Evolutionary conservation across 805 yeast species (phyloP), one percentile per base, ranked within the genome.

Genomic region (Millerozyma miso): DNA sequence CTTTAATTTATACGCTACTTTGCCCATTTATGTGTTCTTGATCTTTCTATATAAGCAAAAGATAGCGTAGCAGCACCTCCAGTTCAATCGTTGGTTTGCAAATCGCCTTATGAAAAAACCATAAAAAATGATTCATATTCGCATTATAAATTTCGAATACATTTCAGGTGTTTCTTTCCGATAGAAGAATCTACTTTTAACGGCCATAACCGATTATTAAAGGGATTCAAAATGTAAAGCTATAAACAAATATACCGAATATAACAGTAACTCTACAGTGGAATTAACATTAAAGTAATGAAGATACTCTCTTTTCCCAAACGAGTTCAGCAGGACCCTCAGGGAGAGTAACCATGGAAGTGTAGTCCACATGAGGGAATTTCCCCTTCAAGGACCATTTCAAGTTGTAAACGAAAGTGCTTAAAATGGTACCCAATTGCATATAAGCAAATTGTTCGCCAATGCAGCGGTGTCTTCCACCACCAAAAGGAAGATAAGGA

Each of bases 401-500:
- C 61, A 86, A 68, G 47, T 84, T 81, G 65, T 83, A 85, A 29
- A 91, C 76, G 61, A 74, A 86, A 14, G 88, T 79, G 32, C 87
- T 68, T 59, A 93, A 71, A 47, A 93, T 74, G 39, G 93, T 82
- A 39, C 96, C 96, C 51, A 93, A 77, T 74, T 93, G 99, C 52
- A 84, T 81, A 65, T 83, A 88, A 19, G 99, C 99, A 70, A 93
- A 93, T 63, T 91, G 98, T 69, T 93, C 99, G 62, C 99, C 99
- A 59, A 93, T 91, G 71, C 99, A 93, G 73, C 99, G 85, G 67
- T 93, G 99, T 77, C 99, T 86, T 53, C 99, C 99, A 66, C 98
- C 99, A 55, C 99, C 99, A 59, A 93, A 93, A 43, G 99, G 99
- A 62, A 93, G 79, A 69, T 88, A 93, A 45, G 98, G 96, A 35